Evolutionary conservation across 179 eudicot species (phyloP), one percentile per base, ranked within the genome.

Genomic region (Pouteria campechiana): DNA sequence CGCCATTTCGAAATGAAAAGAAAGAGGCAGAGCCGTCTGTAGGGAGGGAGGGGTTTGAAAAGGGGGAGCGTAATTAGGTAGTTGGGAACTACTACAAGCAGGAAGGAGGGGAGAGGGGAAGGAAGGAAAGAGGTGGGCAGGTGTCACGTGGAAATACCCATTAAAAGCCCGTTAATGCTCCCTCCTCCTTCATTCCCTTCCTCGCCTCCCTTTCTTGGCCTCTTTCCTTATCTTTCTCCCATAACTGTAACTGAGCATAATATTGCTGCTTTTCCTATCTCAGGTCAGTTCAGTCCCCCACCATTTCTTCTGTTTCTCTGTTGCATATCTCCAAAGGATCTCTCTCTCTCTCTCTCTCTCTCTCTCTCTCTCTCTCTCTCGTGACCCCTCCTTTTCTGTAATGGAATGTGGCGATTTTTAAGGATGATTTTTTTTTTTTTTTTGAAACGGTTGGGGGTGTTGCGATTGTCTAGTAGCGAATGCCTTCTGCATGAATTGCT

Each of bases 101-200:
- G 2, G 23, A 7, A 5, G 7, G 13, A 3, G 32, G 6, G 28
- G 17, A 30, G 24, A 17, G 27, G 32, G 30, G 39, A 37, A 7
- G 68, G 25, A 31, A 47, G 52, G 39, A 31, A 40, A 47, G 52
- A 39, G 30, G 47, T n/a, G 46, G 70, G 46, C 51, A 58, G 65
- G 18, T 48, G 50, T 44, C 70, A 65, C 66, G 66, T 65, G 66
- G 18, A 31, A 17, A 23, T 15, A 17, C 34, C 25, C 45, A 50
- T 63, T 52, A 18, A 53, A 57, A 54, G 51, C 46, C 39, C 56
- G 55, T 46, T 46, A 52, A 36, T 52, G 14, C 6, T 31, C 20
- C 9, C 22, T 18, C 22, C 10, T 18, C 50, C 31, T 25, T 30
- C 21, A 30, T 46, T 25, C 7, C 7, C 3, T 23, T 15, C 23